Conservation (phyloP, 345 rosid genomes). For the Kernera saxatilis region DNA sequence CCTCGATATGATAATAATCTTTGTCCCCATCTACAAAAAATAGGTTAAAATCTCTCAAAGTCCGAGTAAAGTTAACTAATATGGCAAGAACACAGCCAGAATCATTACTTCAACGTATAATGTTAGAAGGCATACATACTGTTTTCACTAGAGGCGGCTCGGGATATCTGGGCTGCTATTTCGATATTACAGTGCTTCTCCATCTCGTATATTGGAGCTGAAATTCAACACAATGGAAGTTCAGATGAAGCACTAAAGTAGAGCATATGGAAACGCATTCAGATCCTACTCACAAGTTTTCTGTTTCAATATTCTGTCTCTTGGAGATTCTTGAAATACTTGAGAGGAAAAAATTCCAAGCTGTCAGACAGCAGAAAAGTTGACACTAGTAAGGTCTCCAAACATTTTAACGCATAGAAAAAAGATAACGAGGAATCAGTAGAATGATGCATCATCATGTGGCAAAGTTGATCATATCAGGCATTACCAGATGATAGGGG, state of each 20-base stretch:
- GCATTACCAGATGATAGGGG: constrained; percentile 92
- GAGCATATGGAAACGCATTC: not conserved
- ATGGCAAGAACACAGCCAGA: not conserved
- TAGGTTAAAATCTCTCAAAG: constrained; percentile 1
- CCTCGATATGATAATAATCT: constrained; percentile 73
- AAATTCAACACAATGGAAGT: constrained; percentile 24
- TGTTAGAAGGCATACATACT: constrained; percentile 23
- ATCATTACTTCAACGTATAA: not conserved
- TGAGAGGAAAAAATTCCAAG: constrained; percentile 98
- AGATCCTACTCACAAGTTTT: constrained; percentile 53
- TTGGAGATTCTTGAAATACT: constrained; percentile 89
- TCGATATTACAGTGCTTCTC: constrained; percentile 97
- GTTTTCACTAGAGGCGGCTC: constrained; percentile 33
- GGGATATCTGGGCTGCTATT: constrained; percentile 85
- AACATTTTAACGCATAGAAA: not conserved
- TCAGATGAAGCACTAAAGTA: constrained; percentile 6
- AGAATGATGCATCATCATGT: not conserved
- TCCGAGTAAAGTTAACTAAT: not conserved
- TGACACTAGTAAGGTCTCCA: constrained; percentile 1
- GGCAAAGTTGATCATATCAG: not conserved
- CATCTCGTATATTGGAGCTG: constrained; percentile 89
- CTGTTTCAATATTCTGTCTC: constrained; percentile 66
- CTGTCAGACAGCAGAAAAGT: constrained; percentile 39
- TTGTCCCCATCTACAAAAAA: constrained; percentile 62
- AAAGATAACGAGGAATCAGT: not conserved